Conservation (phyloP, 116 monocot genomes). For the Posidonia oceanica region DNA sequence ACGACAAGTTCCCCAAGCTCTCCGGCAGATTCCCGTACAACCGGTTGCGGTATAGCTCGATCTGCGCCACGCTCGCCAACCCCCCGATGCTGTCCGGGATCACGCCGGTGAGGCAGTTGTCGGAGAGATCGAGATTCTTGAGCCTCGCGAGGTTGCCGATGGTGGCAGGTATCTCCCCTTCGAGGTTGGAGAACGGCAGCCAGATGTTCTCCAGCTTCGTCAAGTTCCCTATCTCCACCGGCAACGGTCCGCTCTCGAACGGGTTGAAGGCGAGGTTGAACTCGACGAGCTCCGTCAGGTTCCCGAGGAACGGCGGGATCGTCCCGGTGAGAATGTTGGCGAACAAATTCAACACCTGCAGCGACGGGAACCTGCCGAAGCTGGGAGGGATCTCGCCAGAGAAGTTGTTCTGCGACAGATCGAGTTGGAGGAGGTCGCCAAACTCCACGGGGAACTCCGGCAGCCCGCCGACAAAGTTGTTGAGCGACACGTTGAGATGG, state of each 20-base stretch:
- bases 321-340: conserved; percentile 30
- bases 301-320: conserved; percentile 30
- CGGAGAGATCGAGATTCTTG: conserved; percentile 37
- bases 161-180: conserved; percentile 33
- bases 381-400: conserved; percentile 45
- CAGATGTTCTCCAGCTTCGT: conserved; percentile 25
- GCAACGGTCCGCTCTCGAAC: conserved; percentile 15
- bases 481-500: conserved; percentile 54
- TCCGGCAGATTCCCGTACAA: conserved; percentile 29
- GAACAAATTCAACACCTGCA: conserved; percentile 26
- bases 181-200: conserved; percentile 28
- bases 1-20: conserved; percentile 31
- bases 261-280: conserved; percentile 25
- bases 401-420: conserved; percentile 55
- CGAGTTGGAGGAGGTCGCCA: conserved; percentile 26
- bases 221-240: conserved; percentile 23
- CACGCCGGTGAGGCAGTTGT: conserved; percentile 23
- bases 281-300: conserved; percentile 19
- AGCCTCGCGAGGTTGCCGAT: conserved; percentile 33
- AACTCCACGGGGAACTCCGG: conserved; percentile 25
- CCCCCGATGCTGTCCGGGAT: conserved; percentile 40
- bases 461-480: conserved; percentile 37
- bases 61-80: conserved; percentile 24
- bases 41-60: conserved; percentile 34
- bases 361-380: conserved; percentile 9